Conservation (phyloP, 768 basidiomycete species). For the Paxillus rubicundulus region DNA sequence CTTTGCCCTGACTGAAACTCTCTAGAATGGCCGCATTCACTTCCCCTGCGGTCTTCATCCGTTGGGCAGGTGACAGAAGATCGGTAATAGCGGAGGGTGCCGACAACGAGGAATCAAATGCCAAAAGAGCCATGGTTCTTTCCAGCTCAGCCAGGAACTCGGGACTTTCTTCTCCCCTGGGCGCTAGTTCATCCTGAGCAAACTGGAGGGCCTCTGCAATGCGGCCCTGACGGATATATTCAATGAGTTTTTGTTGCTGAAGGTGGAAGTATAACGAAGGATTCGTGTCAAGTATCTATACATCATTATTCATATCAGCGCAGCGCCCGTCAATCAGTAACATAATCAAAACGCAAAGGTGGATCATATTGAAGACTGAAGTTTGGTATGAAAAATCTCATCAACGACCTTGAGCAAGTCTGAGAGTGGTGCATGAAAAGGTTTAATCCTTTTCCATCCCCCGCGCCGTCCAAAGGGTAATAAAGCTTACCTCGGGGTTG, state of each 20-base stretch:
- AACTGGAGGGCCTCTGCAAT: constrained; percentile 82
- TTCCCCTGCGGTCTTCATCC: constrained; percentile 93
- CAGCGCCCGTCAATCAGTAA: background rate
- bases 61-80: constrained; percentile 79
- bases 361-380: constrained; percentile 97
- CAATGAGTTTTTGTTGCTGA: constrained; percentile 94
- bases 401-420: constrained; percentile 74
- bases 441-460: constrained; percentile 70
- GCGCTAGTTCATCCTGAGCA: constrained; percentile 92
- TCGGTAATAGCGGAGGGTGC: constrained; percentile 66
- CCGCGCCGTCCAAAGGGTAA: background rate
- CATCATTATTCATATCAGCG: constrained; percentile 26
- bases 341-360: constrained; percentile 2
- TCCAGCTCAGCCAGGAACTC: constrained; percentile 92
- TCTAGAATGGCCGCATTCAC: constrained; percentile 95
- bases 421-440: constrained; percentile 99
- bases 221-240: constrained; percentile 82
- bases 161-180: constrained; percentile 91
- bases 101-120: constrained; percentile 63
- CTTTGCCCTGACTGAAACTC: constrained; percentile 86
- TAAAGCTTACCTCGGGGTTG: constrained; percentile 85
- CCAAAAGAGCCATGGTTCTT: constrained; percentile 90
- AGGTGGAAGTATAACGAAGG: constrained; percentile 92
- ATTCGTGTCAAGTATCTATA: constrained; percentile 94
- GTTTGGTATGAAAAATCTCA: constrained; percentile 72